Percentiles rank a stretch among this genome's conserved stretches.
phyloP scores from a whole-genome alignment of 2,329 filamentous ascomycete species.

The Emmonsiellopsis sp. region DNA sequence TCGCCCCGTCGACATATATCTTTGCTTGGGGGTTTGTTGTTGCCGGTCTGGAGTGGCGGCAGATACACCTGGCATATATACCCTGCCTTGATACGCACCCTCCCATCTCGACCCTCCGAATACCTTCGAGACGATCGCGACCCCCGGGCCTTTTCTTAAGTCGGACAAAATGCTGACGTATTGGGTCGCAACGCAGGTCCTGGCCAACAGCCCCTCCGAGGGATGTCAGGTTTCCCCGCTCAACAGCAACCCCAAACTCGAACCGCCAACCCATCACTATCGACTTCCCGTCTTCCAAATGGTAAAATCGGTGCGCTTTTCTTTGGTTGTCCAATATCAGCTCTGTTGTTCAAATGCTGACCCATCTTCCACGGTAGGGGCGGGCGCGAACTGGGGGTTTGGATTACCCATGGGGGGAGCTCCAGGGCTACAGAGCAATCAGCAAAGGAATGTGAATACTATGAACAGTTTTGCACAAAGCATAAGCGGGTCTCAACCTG shows the following conservation, averaged over 20 bases:
- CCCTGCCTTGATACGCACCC: background rate
- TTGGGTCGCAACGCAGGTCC: constrained; percentile 28
- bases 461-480: constrained; percentile 49
- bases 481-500: constrained; percentile 43
- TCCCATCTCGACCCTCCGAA: background rate
- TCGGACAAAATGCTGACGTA: constrained; percentile 8
- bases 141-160: background rate
- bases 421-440: constrained; percentile 40
- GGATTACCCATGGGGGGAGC: constrained; percentile 45
- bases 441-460: constrained; percentile 41
- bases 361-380: constrained; percentile 28
- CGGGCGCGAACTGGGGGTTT: constrained; percentile 49
- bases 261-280: constrained; percentile 37
- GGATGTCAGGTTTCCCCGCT: constrained; percentile 45
- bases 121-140: background rate
- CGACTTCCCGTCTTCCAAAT: constrained; percentile 42
- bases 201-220: constrained; percentile 42
- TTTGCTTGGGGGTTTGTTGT: background rate
- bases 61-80: background rate
- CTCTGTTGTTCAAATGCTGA: constrained; percentile 1
- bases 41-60: background rate
- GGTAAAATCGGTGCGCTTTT: constrained; percentile 41
- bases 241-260: constrained; percentile 37
- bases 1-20: background rate
- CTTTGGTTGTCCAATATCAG: constrained; percentile 4